Evolutionary conservation across 345 rosid genomes (phyloP).

Genomic region (Populus simonii): DNA sequence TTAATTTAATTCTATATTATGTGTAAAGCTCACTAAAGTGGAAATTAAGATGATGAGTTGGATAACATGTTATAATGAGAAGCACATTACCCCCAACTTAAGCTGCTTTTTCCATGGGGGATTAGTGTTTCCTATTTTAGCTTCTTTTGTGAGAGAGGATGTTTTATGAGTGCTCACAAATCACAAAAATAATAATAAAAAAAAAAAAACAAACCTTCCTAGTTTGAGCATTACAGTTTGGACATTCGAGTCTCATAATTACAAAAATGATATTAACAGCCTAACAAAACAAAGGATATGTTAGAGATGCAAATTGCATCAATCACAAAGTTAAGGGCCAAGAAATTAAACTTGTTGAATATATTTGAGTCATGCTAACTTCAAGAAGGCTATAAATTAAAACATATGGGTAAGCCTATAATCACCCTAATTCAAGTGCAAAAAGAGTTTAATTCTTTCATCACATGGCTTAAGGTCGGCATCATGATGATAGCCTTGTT

Average conservation of each 20-base stretch:
- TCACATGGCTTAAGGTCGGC: too few relatives aligned
- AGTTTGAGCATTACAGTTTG: neutral
- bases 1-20: conserved; percentile 28
- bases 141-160: neutral
- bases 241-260: neutral
- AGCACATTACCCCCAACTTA: conserved; percentile 13
- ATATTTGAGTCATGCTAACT: too few relatives aligned
- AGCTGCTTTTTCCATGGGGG: neutral
- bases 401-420: too few relatives aligned
- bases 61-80: conserved; percentile 28
- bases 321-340: too few relatives aligned
- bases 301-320: too few relatives aligned
- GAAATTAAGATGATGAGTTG: conserved; percentile 32
- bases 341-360: too few relatives aligned
- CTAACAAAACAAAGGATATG: too few relatives aligned
- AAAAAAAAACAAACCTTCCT: neutral
- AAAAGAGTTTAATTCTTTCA: too few relatives aligned
- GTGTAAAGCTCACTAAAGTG: conserved; percentile 33
- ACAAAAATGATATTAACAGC: neutral
- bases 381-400: too few relatives aligned
- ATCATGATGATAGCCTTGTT: too few relatives aligned
- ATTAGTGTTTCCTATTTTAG: neutral
- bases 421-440: too few relatives aligned
- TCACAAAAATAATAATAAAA: too few relatives aligned
- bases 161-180: neutral